Conservation (phyloP, 2,329 filamentous ascomycete genomes). For the Exophiala sp. region DNA sequence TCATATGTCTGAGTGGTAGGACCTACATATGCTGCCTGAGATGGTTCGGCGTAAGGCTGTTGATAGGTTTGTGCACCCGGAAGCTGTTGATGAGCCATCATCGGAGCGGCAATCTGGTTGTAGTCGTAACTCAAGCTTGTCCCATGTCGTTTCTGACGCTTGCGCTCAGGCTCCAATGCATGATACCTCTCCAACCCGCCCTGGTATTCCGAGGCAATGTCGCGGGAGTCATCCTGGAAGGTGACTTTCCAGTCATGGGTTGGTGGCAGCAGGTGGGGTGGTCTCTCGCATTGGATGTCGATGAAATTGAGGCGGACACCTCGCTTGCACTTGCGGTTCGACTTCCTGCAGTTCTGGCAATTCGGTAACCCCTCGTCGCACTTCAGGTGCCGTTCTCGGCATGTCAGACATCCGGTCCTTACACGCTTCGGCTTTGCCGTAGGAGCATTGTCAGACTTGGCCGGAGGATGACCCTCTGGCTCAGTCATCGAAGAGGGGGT, state of each 20-base stretch:
- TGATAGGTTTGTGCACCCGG: constrained; percentile 32
- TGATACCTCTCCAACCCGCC: constrained; percentile 74
- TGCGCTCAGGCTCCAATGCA: constrained; percentile 45
- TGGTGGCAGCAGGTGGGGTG: constrained; percentile 57
- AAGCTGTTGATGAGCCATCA: constrained; percentile 47
- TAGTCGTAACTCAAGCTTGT: constrained; percentile 32
- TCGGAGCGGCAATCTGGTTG: constrained; percentile 33
- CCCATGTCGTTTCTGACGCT: constrained; percentile 28
- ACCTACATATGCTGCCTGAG: constrained; percentile 41
- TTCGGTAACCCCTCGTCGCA: constrained; percentile 72
- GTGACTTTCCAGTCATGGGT: constrained; percentile 67
- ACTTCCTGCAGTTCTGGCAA: constrained; percentile 81
- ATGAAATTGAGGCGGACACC: constrained; percentile 89
- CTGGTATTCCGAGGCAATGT: constrained; percentile 85
- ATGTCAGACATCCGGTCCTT: constrained; percentile 86
- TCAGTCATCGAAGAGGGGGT: constrained; percentile 27
- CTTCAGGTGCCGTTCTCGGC: constrained; percentile 83
- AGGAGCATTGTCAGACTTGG: constrained; percentile 15
- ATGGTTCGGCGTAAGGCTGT: constrained; percentile 40
- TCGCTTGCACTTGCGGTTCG: constrained; percentile 77
- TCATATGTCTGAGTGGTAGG: constrained; percentile 33
- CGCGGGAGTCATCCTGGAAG: constrained; percentile 84
- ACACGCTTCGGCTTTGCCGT: constrained; percentile 71
- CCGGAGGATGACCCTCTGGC: constrained; percentile 12
- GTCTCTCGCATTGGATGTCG: constrained; percentile 68